Base-by-base conservation (phyloP, 352 stramenopile genomes). In the Phytophthora fragariae region DNA sequence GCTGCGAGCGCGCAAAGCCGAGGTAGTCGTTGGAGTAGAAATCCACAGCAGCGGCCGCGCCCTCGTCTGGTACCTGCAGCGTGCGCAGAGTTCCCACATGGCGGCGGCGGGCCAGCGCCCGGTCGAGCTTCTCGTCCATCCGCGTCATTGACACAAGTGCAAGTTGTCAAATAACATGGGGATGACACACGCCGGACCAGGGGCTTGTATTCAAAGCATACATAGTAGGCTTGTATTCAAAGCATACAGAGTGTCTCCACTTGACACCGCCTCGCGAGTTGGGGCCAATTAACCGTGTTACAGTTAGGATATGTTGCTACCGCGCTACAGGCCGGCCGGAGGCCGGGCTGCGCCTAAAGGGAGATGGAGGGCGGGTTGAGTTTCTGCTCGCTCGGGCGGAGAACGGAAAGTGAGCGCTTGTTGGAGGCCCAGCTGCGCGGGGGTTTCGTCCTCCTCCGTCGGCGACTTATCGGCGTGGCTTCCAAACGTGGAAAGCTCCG, bases 1-100 rank as follows among this genome's bases (percentile, higher is more conserved):
- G 50, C 17, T 59, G 44, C 55, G 75, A 92, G 12, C 91, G 88
- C 15, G 97, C 94, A 47, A 99, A 85, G 17, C 98, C 97, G 19
- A 99, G 82, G 72, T 99, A 99, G 68, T 99, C 98, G 73, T 99
- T 99, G 59, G 92, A 98, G 68, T 88, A 97, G 77, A 99, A 99
- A 76, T 99, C 98, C 50, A 98, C 77, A 31, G 52, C 71, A 5
- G 29, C 17, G 11, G 70, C 50, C 46, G 75, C 82, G 11, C 68
- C 50, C 11, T 69, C 57, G 14, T 72, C 58, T 1, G 68, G 57
- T 33, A 80, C 39, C 52, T 85, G 75, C 8, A 95, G 72, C 14
- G 64, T 65, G 15, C 88, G 85, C 54, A 92, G 74, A 33, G 83
- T 93, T 37, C 88, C 88, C 31, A 92, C 77, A 2, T 53, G 57